Evolutionary conservation across 768 basidiomycete genomes (phyloP), one percentile per base, ranked within the genome.

Genomic region (Lentinula edodes): DNA sequence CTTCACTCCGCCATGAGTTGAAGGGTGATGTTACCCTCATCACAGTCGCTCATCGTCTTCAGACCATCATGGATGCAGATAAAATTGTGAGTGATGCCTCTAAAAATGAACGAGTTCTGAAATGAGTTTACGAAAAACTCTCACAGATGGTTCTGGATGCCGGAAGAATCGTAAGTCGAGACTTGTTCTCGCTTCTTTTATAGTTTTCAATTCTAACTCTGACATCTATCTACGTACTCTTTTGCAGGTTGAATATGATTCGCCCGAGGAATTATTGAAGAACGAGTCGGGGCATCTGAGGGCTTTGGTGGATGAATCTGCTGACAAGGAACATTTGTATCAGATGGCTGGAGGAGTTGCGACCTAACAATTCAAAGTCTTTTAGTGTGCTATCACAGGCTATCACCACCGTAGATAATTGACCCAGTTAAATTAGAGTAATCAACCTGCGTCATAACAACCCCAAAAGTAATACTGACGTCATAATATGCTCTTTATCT

Each of bases 1-100:
- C 78, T 52, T 85, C 87, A 3, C 85, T 89, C 50, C 73, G 86
- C 15, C 79, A 81, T 55, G 86, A 90, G 65, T 87, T 90, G 68
- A 77, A 75, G 20, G 74, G 80, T 41, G 83, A 81, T 39, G 73
- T 86, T 16, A 81, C 81, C 0, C 67, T 87, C 34, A 70, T 88
- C 60, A 85, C 83, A 66, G 77, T 83, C 42, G 81, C 82, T 0
- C 81, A 83, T 64, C 74, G 85, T 42, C 69, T 87, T 58, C 74
- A 78, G 63, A 85, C 85, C 3, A 80, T 87, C 59, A 83, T 85
- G 43, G 84, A 89, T 70, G 80, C 87, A 62, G 81, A 83, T 73
- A 72, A 68, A 63, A 72, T 75, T 55, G 71, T 74, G 59, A 48
- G 71, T 66, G 10, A 20, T 56, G 7, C 18, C 23, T 68, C 18